Evolutionary conservation across 2,329 filamentous ascomycete species (phyloP).

Genomic region (Aspergillus unguis): DNA sequence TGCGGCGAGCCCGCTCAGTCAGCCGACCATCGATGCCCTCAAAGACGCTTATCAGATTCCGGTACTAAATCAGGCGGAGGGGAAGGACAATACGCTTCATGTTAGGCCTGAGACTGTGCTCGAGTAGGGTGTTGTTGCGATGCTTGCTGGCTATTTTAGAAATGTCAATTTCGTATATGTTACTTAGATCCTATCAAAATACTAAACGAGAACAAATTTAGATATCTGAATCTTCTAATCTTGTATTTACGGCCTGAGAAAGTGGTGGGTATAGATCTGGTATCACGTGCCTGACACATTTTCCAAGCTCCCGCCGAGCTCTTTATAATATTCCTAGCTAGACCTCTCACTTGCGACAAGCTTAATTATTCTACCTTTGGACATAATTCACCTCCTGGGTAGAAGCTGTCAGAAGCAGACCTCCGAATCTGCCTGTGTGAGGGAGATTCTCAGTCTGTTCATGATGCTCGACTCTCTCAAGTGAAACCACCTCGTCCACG

Average conservation of each 20-base stretch:
- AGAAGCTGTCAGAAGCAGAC: not conserved
- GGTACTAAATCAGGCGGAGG: conserved; percentile 24
- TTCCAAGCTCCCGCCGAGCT: too few species aligned
- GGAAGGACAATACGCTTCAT: conserved; percentile 20
- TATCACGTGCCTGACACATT: too few species aligned
- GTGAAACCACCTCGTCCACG: conserved; percentile 1
- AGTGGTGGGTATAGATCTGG: too few species aligned
- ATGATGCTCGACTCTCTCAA: conserved; percentile 5
- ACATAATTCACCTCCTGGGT: too few species aligned
- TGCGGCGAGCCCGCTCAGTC: conserved; percentile 23
- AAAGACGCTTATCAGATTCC: conserved; percentile 25
- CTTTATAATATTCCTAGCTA: too few species aligned
- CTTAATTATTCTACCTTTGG: too few species aligned
- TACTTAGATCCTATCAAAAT: too few species aligned
- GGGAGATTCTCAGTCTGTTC: conserved; percentile 1
- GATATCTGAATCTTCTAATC: not conserved
- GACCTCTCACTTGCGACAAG: too few species aligned
- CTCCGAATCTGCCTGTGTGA: conserved; percentile 1
- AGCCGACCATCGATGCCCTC: conserved; percentile 19
- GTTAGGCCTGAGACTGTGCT: conserved; percentile 14
- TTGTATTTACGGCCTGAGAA: not conserved
- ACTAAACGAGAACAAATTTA: not conserved
- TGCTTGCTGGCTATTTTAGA: too few species aligned
- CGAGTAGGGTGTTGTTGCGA: too few species aligned
- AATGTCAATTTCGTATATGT: too few species aligned